phyloP scores from a whole-genome alignment of 352 stramenopile genomes.

The Aphanomyces astaci region DNA sequence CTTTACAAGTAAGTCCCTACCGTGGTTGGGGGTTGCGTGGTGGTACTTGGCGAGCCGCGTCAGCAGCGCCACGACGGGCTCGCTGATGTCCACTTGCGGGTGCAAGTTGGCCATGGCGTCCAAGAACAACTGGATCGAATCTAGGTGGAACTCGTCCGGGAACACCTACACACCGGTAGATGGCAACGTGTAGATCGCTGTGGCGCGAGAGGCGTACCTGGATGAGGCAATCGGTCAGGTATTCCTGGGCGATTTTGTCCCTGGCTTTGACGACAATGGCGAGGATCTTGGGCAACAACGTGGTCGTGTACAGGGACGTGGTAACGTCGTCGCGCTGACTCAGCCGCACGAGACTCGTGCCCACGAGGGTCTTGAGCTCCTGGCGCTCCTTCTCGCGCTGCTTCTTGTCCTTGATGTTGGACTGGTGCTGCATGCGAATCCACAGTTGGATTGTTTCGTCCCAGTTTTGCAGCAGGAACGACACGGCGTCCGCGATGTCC shows the following conservation, averaged over 20 bases:
- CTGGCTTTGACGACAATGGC: constrained; percentile 92
- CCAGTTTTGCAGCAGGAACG: constrained; percentile 97
- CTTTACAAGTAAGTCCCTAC: background rate
- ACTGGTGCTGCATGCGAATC: constrained; percentile 96
- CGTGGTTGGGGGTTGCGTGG: constrained; percentile 30
- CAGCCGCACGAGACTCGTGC: constrained; percentile 95
- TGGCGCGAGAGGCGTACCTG: constrained; percentile 46
- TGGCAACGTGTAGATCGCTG: background rate
- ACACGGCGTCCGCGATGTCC: constrained; percentile 79
- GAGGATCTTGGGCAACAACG: constrained; percentile 88
- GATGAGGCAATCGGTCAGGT: constrained; percentile 98
- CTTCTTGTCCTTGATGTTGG: constrained; percentile 61
- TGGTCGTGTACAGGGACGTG: constrained; percentile 77
- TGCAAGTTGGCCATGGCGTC: constrained; percentile 77
- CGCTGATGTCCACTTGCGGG: constrained; percentile 84
- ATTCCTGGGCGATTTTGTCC: constrained; percentile 96
- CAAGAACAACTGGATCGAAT: constrained; percentile 90
- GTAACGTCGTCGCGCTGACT: constrained; percentile 94
- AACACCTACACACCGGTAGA: constrained; percentile 58
- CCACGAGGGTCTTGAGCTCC: constrained; percentile 95
- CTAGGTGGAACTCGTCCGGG: constrained; percentile 96
- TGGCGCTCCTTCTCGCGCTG: constrained; percentile 80
- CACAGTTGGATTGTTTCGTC: constrained; percentile 97
- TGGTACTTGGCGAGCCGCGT: constrained; percentile 90
- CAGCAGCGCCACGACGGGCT: constrained; percentile 91